Conservation (phyloP, 2,329 filamentous ascomycete genomes). For the Trichoderma afroharzianum region DNA sequence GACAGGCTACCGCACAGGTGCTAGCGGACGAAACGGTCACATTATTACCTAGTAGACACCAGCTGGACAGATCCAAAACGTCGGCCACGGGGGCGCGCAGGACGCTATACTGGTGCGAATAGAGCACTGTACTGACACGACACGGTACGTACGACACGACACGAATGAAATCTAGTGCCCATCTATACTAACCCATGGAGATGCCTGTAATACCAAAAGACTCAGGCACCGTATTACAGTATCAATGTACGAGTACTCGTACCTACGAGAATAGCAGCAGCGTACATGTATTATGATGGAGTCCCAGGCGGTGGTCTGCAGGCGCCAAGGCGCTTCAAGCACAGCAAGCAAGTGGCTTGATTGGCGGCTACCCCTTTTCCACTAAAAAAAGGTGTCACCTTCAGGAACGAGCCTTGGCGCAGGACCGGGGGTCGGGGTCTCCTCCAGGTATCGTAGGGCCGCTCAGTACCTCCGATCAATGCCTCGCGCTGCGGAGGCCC, state of each 20-base stretch:
- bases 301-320: neutral
- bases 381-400: conserved; percentile 15
- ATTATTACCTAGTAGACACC: neutral
- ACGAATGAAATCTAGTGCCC: neutral
- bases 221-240: neutral
- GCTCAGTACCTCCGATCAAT: neutral
- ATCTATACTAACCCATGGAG: neutral
- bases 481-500: neutral
- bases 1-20: neutral
- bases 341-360: neutral
- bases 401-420: conserved; percentile 18
- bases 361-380: conserved; percentile 17
- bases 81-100: neutral
- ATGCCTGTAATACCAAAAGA: neutral
- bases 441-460: neutral
- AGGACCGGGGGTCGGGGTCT: neutral
- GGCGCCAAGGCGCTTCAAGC: conserved; percentile 5
- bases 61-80: neutral
- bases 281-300: neutral
- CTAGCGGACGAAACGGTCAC: neutral
- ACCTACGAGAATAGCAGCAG: neutral
- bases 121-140: neutral
- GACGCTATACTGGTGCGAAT: neutral
- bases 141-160: neutral
- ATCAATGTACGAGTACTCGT: neutral